A percentile compares a stretch with the other conserved stretches of the same genome.
phyloP scores from a whole-genome alignment of 805 yeast genomes.

The Kazachstania bromeliacearum region DNA sequence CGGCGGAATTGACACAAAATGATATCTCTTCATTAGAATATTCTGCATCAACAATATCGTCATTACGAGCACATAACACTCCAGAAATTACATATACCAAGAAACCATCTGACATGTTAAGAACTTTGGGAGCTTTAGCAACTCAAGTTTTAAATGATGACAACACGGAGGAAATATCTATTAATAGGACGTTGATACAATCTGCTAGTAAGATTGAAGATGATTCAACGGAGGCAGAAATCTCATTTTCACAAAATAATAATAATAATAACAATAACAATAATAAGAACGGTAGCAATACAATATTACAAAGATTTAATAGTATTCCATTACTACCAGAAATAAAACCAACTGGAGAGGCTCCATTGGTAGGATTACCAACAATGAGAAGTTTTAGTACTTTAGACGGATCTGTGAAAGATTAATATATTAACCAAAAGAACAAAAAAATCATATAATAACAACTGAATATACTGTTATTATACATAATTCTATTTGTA shows the following conservation, averaged over 20 bases:
- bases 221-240: constrained; percentile 12
- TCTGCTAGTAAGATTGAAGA: constrained; percentile 7
- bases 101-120: constrained; percentile 28
- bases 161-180: constrained; percentile 8
- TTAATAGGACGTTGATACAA: constrained; percentile 9
- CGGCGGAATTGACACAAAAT: constrained; percentile 6
- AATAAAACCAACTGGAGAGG: background rate
- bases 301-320: constrained; percentile 2
- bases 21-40: constrained; percentile 7
- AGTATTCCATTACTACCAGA: constrained; percentile 7
- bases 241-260: constrained; percentile 6
- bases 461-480: no score
- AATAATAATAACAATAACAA: background rate
- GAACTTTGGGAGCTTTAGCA: constrained; percentile 46
- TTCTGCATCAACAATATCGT: constrained; percentile 7
- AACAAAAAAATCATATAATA: no score
- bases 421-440: no score
- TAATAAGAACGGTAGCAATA: background rate
- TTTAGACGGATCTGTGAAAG: constrained; percentile 17
- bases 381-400: constrained; percentile 24
- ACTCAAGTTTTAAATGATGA: constrained; percentile 40
- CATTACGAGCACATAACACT: constrained; percentile 3
- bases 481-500: no score
- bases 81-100: constrained; percentile 2
- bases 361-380: constrained; percentile 10